Base-by-base conservation (phyloP, 805 yeast genomes). In the Cyberlindnera mycetangii region DNA sequence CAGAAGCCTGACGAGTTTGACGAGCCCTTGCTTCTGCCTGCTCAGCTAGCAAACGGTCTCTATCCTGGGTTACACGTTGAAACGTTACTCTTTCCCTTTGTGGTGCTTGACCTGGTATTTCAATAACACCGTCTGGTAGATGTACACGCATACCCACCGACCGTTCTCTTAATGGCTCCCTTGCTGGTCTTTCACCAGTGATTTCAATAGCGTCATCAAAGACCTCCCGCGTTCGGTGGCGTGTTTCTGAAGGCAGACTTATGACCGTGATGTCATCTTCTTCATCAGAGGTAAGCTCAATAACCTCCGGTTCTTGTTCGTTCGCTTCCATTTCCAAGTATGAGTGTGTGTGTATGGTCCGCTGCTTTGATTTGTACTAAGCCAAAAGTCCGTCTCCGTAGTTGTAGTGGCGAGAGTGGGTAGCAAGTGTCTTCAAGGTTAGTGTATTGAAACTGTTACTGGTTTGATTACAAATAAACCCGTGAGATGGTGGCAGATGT, bases 221-320 rank as follows among this genome's bases (percentile, higher is more conserved):
- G 5, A 25, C 7, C 28, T 25, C 14, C 10, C n/a, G n/a, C n/a
- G n/a, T n/a, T n/a, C 14, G 28, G 25, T 36, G n/a, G 17, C 19
- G 19, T 6, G 18, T 11, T n/a, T n/a, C n/a, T n/a, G n/a, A n/a
- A 24, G 14, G 22, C 4, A 12, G 22, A 16, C 32, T 36, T 4
- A 14, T 25, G 18, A 39, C 36, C 15, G 32, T 22, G 21, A 39
- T 8, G n/a, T 19, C 42, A 16, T 39, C 42, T 9, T 39, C 36
- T 11, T 37, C 32, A 7, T 30, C 32, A 14, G 32, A 30, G 32
- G 7, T n/a, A 9, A 30, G 17, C 18, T 30, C 32, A n/a, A 30
- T 14, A n/a, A 16, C 19, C 16, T 30, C 32, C 11, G 32, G 17
- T 5, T 6, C 7, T 18, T n/a, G n/a, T n/a, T n/a, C n/a, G n/a